Percentiles rank a stretch among this genome's conserved stretches.
Conservation (phyloP, 179 eudicot genomes). For the Camellia oleifera region DNA sequence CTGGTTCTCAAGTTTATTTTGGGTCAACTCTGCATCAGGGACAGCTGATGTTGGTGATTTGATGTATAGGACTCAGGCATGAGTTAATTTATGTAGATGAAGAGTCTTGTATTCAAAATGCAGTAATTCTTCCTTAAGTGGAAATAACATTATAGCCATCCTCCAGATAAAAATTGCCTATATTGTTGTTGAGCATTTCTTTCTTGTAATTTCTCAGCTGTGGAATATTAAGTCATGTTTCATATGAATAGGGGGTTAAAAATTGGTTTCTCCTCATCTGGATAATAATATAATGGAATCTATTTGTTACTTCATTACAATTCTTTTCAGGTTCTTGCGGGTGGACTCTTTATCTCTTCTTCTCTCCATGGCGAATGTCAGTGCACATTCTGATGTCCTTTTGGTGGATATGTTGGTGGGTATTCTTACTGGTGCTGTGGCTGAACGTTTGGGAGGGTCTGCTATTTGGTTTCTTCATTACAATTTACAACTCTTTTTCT, state of each 20-base stretch:
- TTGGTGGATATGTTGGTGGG: constrained; percentile 93
- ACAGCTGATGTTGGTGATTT: neutral
- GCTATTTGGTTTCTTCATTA: constrained; percentile 3
- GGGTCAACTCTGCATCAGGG: neutral
- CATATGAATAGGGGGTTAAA: neutral
- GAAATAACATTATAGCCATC: neutral
- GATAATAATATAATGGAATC: neutral
- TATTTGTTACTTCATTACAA: neutral
- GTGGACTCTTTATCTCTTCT: constrained; percentile 78
- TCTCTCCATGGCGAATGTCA: constrained; percentile 81
- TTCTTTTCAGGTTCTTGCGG: constrained; percentile 63
- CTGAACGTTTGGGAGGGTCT: constrained; percentile 97
- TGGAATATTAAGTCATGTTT: too few relatives aligned
- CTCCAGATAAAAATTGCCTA: neutral
- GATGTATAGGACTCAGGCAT: neutral
- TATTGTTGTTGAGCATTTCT: neutral
- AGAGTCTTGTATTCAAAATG: neutral
- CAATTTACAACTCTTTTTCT: neutral
- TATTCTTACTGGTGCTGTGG: constrained; percentile 82
- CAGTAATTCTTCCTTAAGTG: neutral
- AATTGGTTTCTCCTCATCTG: neutral
- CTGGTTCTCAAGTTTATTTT: neutral
- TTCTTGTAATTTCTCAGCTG: neutral
- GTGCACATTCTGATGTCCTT: constrained; percentile 80
- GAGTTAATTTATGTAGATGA: neutral